Evolutionary conservation across 345 rosid species (phyloP).

Genomic region (Euclidium syriacum): DNA sequence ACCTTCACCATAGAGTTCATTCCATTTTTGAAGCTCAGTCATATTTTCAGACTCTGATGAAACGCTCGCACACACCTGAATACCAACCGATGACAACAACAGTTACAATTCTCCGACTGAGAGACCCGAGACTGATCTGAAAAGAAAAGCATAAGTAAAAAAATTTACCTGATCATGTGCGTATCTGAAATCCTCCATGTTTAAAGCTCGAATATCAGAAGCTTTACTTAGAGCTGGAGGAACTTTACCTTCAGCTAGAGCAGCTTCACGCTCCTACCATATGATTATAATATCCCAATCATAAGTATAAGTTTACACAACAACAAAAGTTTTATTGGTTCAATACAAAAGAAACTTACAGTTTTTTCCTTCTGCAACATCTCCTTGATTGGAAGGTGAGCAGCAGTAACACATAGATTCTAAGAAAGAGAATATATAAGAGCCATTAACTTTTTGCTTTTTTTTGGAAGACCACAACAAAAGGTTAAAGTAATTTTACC

Average conservation of each 20-base stretch:
- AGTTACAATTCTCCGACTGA: too few relatives aligned
- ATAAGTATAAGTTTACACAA: not conserved
- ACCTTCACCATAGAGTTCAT: too few relatives aligned
- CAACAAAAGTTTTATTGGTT: not conserved
- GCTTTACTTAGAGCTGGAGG: conserved; percentile 67
- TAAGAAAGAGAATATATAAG: not conserved
- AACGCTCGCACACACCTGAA: too few relatives aligned
- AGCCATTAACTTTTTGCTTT: not conserved
- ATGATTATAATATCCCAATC: too few relatives aligned
- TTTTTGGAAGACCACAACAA: not conserved
- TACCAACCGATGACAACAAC: too few relatives aligned
- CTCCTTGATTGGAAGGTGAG: conserved; percentile 83
- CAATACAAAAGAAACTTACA: too few relatives aligned
- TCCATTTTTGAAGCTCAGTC: conserved; percentile 82
- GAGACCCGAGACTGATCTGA: too few relatives aligned
- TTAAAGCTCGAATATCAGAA: conserved; percentile 64
- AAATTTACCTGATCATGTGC: conserved; percentile 77
- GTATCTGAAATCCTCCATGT: conserved; percentile 73
- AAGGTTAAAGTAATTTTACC: conserved; percentile 34
- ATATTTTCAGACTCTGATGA: conserved; percentile 78
- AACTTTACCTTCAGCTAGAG: conserved; percentile 67
- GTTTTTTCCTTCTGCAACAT: conserved; percentile 78
- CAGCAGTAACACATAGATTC: conserved; percentile 71
- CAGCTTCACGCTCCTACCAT: conserved; percentile 65
- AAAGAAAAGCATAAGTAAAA: too few relatives aligned